These are phyloP conservation scores for Phytophthora constricta DNA, from an alignment of 352 stramenopile genomes.

Conservation along the genomic window DNA sequence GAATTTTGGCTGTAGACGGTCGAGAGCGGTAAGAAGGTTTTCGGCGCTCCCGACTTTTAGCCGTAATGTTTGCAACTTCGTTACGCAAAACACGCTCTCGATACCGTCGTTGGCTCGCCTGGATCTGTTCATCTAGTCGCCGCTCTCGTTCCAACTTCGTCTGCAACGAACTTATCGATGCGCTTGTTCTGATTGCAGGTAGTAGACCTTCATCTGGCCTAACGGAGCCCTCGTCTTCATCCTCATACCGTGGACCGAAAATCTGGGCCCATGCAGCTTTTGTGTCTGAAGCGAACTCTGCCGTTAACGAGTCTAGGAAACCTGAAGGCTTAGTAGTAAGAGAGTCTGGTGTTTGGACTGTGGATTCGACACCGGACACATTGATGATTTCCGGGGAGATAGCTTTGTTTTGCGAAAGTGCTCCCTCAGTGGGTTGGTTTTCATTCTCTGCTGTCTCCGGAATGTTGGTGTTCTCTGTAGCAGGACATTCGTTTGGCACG, in stretches of 20 bases:
- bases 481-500: neutral
- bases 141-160: constrained; percentile 48
- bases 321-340: constrained; percentile 18
- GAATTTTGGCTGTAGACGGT: constrained; percentile 2
- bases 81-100: constrained; percentile 26
- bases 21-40: constrained; percentile 2
- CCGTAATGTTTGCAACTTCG: constrained; percentile 9
- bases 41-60: neutral
- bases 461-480: too few species aligned
- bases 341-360: too few species aligned
- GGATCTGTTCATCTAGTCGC: constrained; percentile 55
- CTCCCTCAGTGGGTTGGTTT: too few species aligned
- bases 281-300: constrained; percentile 44
- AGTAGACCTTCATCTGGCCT: neutral
- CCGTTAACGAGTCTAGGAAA: constrained; percentile 41
- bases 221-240: constrained; percentile 20
- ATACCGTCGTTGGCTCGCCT: constrained; percentile 40
- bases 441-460: neutral
- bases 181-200: neutral
- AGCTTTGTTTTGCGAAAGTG: too few species aligned
- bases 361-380: too few species aligned
- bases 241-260: constrained; percentile 66
- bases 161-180: constrained; percentile 34
- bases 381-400: too few species aligned
- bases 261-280: constrained; percentile 56